Evolutionary conservation across 352 stramenopile genomes (phyloP).

Genomic region (Globisporangium nunn): DNA sequence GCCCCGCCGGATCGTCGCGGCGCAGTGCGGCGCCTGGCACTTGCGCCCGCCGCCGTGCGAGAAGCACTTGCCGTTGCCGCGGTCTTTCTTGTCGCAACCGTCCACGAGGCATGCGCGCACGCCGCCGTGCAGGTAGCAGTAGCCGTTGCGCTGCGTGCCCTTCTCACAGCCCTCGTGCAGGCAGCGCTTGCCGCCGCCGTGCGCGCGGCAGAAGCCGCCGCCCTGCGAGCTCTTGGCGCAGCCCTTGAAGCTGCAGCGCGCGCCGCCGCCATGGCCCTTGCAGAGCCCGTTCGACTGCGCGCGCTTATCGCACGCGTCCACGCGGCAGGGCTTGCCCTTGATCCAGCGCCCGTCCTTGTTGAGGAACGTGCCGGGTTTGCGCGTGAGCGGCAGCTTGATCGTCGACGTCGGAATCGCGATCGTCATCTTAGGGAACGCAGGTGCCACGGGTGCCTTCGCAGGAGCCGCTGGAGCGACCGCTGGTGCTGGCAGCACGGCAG

Average conservation of each 20-base stretch:
- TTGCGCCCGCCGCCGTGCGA: slow-evolving; percentile 66
- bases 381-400: slow-evolving; percentile 31
- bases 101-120: slow-evolving; percentile 64
- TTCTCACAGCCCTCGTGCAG: slow-evolving; percentile 68
- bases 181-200: slow-evolving; percentile 78
- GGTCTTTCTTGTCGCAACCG: slow-evolving; percentile 75
- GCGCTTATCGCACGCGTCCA: slow-evolving; percentile 65
- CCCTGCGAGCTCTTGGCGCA: slow-evolving; percentile 74
- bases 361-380: slow-evolving; percentile 77
- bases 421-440: slow-evolving; percentile 23
- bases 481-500: slow-evolving; percentile 4
- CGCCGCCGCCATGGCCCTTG: slow-evolving; percentile 75
- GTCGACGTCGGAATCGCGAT: slow-evolving; percentile 19
- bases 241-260: slow-evolving; percentile 63
- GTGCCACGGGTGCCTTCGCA: slow-evolving; percentile 10
- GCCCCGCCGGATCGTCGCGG: slow-evolving; percentile 58
- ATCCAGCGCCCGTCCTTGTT: slow-evolving; percentile 87
- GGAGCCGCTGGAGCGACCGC: background rate
- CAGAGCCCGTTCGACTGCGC: slow-evolving; percentile 75
- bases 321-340: slow-evolving; percentile 77
- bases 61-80: slow-evolving; percentile 81
- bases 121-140: slow-evolving; percentile 74
- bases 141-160: slow-evolving; percentile 72
- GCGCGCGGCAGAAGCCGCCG: slow-evolving; percentile 65
- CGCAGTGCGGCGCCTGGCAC: slow-evolving; percentile 57